Conservation (phyloP, 108 stramenopile species). For the Poteriospumella lacustris region DNA sequence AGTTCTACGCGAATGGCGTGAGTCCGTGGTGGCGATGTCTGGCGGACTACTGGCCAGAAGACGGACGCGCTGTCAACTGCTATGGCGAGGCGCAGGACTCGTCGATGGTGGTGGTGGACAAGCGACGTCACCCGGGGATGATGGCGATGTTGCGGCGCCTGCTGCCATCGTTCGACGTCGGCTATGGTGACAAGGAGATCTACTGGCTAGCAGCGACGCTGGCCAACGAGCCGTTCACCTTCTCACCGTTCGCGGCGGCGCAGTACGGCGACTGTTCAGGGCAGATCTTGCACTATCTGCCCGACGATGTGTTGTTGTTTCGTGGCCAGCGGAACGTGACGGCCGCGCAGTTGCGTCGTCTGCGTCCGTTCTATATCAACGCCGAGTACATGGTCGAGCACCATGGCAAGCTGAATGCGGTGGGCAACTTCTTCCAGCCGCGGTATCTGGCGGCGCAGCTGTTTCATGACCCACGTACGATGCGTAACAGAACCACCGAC, state of each 20-base stretch:
- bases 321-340: background rate
- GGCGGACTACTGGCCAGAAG: too few species aligned
- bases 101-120: background rate
- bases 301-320: background rate
- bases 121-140: background rate
- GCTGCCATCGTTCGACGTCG: background rate
- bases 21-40: too few species aligned
- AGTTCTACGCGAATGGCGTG: too few species aligned
- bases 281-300: background rate
- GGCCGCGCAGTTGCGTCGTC: background rate
- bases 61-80: too few species aligned
- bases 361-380: background rate
- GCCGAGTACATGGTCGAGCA: background rate
- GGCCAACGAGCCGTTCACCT: background rate
- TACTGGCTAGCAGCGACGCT: background rate
- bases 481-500: too few species aligned
- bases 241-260: background rate
- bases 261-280: background rate
- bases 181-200: conserved; percentile 12
- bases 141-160: background rate
- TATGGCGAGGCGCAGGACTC: too few species aligned
- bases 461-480: too few species aligned
- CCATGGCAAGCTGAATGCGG: too few species aligned
- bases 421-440: too few species aligned
- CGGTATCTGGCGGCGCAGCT: too few species aligned